These are phyloP conservation scores for Capronia epimyces DNA, from an alignment of 2,329 filamentous ascomycete species.

Conservation along the genomic window DNA sequence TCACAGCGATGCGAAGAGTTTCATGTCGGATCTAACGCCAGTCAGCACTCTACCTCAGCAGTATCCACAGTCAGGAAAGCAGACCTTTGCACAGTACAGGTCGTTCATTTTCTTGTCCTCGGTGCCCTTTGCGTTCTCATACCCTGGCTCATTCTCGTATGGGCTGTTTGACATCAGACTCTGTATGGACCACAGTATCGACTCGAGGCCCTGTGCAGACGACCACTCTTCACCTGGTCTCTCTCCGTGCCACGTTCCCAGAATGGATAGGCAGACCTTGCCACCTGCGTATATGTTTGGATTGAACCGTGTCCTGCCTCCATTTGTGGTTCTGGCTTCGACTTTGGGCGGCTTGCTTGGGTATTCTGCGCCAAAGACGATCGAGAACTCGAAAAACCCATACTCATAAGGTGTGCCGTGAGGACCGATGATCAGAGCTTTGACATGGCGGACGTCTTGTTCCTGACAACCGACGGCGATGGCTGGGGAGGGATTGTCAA, in stretches of 20 bases:
- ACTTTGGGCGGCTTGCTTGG: conserved; percentile 60
- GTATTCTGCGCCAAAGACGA: conserved; percentile 55
- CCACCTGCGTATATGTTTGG: conserved; percentile 91
- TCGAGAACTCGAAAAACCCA: conserved; percentile 83
- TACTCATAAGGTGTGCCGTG: conserved; percentile 95
- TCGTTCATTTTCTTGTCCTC: conserved; percentile 68
- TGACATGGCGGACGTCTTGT: conserved; percentile 79
- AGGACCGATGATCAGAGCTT: conserved; percentile 82
- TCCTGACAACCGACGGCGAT: conserved; percentile 86
- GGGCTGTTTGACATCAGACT: conserved; percentile 91
- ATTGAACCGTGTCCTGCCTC: conserved; percentile 84
- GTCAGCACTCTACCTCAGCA: not conserved
- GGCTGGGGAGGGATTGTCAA: conserved; percentile 36
- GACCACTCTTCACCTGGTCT: conserved; percentile 85
- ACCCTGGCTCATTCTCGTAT: conserved; percentile 94
- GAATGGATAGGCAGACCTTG: conserved; percentile 89
- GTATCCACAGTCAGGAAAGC: not conserved
- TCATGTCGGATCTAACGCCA: conserved; percentile 74
- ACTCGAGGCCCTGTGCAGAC: conserved; percentile 89
- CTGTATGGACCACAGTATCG: conserved; percentile 89
- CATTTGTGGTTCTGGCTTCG: conserved; percentile 75
- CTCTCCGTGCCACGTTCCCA: conserved; percentile 92
- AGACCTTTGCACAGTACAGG: conserved; percentile 72
- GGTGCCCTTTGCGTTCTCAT: conserved; percentile 65
- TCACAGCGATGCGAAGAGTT: conserved; percentile 76